Base-by-base conservation (phyloP, 176 grass and related monocot species). In the Secale cereale region DNA sequence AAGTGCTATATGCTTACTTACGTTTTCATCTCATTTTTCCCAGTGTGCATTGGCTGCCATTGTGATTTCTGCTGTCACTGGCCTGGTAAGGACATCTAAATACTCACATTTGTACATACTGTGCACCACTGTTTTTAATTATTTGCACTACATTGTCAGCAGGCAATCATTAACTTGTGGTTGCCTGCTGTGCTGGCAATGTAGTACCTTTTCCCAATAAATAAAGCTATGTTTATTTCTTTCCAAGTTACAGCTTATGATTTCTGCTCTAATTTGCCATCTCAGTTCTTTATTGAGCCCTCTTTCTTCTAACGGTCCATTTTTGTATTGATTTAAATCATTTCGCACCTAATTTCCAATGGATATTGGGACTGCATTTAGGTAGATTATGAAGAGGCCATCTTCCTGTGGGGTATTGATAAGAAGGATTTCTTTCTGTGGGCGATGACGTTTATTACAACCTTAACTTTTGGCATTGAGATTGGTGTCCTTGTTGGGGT, bases 391-490 rank as follows among this genome's bases (percentile, higher is more conserved):
- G 89, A 94, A 5, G 93, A 98, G 75, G 93, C 93, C 60, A 89
- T 95, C 59, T 98, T 98, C 86, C 87, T 98, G 74, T 98, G 96
- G 96, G 68, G 81, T 85, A 82, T 95, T 77, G 96, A 95, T 81
- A 98, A 94, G 78, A 98, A 89, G 78, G 96, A 98, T 92, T 98
- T 98, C 80, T 91, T 93, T 82, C 88, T 98, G 33, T 98, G 96
- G 96, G 79, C 90, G 35, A 91, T 94, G 73, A 98, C 96, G 48
- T 91, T 81, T 57, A 69, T 90, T 52, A 94, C 91, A 70, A 98
- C 93, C 60, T 89, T 98, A 83, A 62, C 92, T 78, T 92, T 95
- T 85, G 93, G 96, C 60, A 98, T 98, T 81, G 96, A 98, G 72
- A 95, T 95, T 87, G 96, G 96, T 61, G 96, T 98, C 46, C 83